These are phyloP conservation scores for Schizothecium vesticola DNA, from an alignment of 495 filamentous ascomycete genomes.

Conservation along the genomic window DNA sequence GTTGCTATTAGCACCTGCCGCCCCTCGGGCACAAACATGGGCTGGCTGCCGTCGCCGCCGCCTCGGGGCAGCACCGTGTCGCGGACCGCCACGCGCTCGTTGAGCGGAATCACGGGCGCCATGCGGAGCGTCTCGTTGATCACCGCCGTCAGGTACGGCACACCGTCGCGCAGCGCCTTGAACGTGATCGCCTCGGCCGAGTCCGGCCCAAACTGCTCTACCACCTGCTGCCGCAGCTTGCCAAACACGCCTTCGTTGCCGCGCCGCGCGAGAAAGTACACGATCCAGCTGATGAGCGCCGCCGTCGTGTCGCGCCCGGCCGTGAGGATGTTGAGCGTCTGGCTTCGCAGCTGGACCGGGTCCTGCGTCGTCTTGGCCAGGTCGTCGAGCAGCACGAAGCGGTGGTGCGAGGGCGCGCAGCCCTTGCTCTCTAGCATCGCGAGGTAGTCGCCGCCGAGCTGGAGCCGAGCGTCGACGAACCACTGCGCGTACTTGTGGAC, in stretches of 20 bases:
- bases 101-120: constrained; percentile 35
- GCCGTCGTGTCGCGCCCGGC: constrained; percentile 56
- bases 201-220: constrained; percentile 34
- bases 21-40: constrained; percentile 27
- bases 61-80: constrained; percentile 47
- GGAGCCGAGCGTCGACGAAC: constrained; percentile 36
- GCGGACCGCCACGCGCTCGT: constrained; percentile 36
- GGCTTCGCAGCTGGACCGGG: constrained; percentile 53
- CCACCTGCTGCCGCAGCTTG: constrained; percentile 48
- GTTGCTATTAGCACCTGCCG: constrained; percentile 32
- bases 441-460: constrained; percentile 15
- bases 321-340: constrained; percentile 60
- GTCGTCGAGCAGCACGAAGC: constrained; percentile 62
- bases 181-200: constrained; percentile 25
- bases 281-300: constrained; percentile 52
- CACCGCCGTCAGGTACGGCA: constrained; percentile 43
- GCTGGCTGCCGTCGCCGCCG: constrained; percentile 27
- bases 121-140: constrained; percentile 43
- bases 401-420: constrained; percentile 5
- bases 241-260: constrained; percentile 33
- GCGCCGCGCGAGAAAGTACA: constrained; percentile 47
- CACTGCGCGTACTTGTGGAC: constrained; percentile 49
- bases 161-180: constrained; percentile 31
- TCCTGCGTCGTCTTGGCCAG: constrained; percentile 55
- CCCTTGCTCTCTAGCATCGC: constrained; percentile 1